Percentiles rank a stretch among this genome's conserved stretches.
Conservation (phyloP, 257 asterid species). For the Buddleja alternifolia region DNA sequence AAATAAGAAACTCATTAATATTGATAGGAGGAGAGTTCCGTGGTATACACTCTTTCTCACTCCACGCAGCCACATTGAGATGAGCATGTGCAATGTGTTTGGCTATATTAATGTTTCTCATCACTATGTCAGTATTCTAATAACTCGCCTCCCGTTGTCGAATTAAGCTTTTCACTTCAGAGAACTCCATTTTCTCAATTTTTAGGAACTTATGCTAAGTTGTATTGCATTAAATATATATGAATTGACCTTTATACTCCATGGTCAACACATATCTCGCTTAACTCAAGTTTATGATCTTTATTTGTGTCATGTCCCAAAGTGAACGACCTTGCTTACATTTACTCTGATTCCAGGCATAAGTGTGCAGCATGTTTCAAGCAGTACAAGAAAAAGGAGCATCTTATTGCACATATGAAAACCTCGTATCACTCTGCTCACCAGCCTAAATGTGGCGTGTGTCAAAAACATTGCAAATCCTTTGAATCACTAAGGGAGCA, state of each 20-base stretch:
- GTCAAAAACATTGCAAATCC: slow-evolving; percentile 55
- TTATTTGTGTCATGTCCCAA: slow-evolving; percentile 1
- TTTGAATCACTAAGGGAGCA: slow-evolving; percentile 63
- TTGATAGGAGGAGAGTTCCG: background rate
- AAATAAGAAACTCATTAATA: background rate
- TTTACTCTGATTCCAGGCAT: slow-evolving; percentile 44
- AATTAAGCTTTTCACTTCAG: slow-evolving; percentile 3
- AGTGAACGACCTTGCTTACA: slow-evolving; percentile 3
- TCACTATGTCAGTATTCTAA: background rate
- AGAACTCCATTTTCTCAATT: slow-evolving; percentile 1
- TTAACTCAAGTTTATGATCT: background rate
- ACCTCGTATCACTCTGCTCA: slow-evolving; percentile 52
- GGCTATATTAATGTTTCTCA: background rate
- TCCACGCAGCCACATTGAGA: background rate
- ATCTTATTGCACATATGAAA: slow-evolving; percentile 57
- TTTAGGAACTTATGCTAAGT: background rate
- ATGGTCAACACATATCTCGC: background rate
- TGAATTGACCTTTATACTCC: slow-evolving; percentile 9
- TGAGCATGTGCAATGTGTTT: slow-evolving; percentile 19
- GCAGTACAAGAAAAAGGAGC: slow-evolving; percentile 62
- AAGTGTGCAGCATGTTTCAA: slow-evolving; percentile 63
- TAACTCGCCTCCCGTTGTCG: background rate
- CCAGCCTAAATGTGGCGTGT: slow-evolving; percentile 58
- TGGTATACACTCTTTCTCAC: background rate
- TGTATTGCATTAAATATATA: background rate